Evolutionary conservation across 306 rosid species (phyloP).

Genomic region (Cucurbita moschata): DNA sequence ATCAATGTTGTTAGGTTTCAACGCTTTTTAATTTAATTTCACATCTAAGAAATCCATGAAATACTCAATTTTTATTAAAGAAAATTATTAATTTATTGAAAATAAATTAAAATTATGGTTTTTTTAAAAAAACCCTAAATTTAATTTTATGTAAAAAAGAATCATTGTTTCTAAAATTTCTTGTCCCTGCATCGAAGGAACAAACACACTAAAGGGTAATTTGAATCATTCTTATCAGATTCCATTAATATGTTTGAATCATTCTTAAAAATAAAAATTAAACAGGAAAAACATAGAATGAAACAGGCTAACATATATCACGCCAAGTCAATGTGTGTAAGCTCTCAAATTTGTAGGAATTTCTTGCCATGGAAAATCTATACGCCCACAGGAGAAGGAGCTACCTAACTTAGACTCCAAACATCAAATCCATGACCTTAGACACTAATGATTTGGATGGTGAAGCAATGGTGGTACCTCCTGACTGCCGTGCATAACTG

Average conservation of each 20-base stretch:
- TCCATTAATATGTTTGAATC: not conserved
- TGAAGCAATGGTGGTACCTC: conserved; percentile 82
- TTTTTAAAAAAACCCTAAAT: too few relatives aligned
- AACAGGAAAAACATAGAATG: not conserved
- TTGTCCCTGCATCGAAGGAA: too few relatives aligned
- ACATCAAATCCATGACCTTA: conserved; percentile 88
- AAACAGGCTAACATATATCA: not conserved
- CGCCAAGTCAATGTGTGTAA: not conserved
- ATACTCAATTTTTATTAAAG: too few relatives aligned
- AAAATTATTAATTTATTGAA: too few relatives aligned
- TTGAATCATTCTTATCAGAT: not conserved
- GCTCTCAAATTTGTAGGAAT: not conserved
- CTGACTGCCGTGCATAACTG: conserved; percentile 38
- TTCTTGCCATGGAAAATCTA: not conserved
- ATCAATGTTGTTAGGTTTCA: too few relatives aligned
- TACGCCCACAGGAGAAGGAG: not conserved
- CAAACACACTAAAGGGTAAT: not conserved
- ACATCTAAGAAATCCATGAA: too few relatives aligned
- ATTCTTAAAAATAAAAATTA: not conserved
- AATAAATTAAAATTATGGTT: too few relatives aligned
- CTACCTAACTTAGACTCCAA: conserved; percentile 56
- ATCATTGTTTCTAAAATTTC: too few relatives aligned
- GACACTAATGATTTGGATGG: conserved; percentile 80
- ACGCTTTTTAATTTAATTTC: too few relatives aligned
- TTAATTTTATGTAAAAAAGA: too few relatives aligned